Percentiles rank a stretch among this genome's conserved stretches.
Evolutionary conservation across 768 basidiomycete genomes (phyloP).

Genomic region (Mycena rosella): DNA sequence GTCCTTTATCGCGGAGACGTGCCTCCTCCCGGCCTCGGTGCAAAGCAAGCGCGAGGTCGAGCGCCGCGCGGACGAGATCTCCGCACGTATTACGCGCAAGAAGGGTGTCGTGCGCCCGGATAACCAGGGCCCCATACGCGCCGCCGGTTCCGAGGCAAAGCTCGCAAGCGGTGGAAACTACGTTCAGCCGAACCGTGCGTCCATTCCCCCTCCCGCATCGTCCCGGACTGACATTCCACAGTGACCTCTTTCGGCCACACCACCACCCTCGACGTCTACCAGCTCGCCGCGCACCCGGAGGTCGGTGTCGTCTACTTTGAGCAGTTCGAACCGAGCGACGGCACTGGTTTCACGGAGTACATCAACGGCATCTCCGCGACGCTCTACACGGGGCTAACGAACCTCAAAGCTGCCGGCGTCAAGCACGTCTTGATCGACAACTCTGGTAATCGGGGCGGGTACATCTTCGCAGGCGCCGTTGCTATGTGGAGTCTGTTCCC

Average conservation of each 20-base stretch:
- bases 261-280: constrained; percentile 28
- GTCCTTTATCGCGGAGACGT: constrained; percentile 33
- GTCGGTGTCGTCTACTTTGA: constrained; percentile 33
- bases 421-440: constrained; percentile 27
- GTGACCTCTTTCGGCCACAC: constrained; percentile 29
- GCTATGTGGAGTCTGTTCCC: constrained; percentile 26
- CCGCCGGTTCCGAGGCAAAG: background rate
- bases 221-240: constrained; percentile 2
- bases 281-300: constrained; percentile 23
- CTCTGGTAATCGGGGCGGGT: constrained; percentile 32
- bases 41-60: constrained; percentile 13
- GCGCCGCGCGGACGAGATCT: background rate
- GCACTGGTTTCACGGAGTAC: constrained; percentile 23
- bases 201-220: background rate
- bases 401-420: constrained; percentile 24
- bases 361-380: constrained; percentile 22
- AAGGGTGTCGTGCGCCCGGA: constrained; percentile 30
- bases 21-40: background rate
- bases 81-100: background rate
- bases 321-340: constrained; percentile 26
- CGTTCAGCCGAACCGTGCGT: constrained; percentile 28
- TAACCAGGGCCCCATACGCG: constrained; percentile 18
- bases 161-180: background rate
- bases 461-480: constrained; percentile 22
- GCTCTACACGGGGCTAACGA: constrained; percentile 11